Conservation (phyloP, 2,329 filamentous ascomycete genomes). For the Fusarium penzigii region DNA sequence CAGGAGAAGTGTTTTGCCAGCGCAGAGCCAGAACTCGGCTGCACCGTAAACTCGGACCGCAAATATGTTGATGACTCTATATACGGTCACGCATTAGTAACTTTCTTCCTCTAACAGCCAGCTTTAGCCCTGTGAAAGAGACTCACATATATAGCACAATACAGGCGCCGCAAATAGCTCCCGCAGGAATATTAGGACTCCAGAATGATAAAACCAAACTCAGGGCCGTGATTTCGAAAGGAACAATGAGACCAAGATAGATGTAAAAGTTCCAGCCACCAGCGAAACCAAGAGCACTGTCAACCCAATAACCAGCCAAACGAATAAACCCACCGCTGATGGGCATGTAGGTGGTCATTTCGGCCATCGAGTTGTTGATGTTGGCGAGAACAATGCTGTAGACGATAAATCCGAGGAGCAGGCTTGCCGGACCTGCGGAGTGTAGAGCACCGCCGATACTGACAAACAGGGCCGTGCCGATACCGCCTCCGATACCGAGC, state of each 20-base stretch:
- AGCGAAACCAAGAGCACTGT: conserved; percentile 59
- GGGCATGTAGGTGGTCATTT: conserved; percentile 63
- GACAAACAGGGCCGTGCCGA: conserved; percentile 58
- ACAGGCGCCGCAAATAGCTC: conserved; percentile 57
- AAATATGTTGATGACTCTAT: conserved; percentile 55
- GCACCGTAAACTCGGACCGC: conserved; percentile 66
- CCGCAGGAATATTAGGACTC: conserved; percentile 55
- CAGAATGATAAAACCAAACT: conserved; percentile 41
- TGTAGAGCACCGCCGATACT: conserved; percentile 55
- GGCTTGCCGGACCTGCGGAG: conserved; percentile 41
- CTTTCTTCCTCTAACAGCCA: too few relatives aligned
- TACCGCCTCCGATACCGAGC: conserved; percentile 54
- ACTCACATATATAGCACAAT: conserved; percentile 57
- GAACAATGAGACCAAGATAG: conserved; percentile 39
- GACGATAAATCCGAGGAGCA: conserved; percentile 57
- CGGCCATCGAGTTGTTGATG: conserved; percentile 63
- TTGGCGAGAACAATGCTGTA: conserved; percentile 55
- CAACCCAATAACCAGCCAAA: conserved; percentile 63
- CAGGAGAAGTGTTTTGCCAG: conserved; percentile 64
- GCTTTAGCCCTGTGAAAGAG: too few relatives aligned
- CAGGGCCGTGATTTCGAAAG: conserved; percentile 40
- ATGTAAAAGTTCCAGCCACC: conserved; percentile 42
- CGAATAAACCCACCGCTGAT: conserved; percentile 62
- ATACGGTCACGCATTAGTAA: too few relatives aligned
- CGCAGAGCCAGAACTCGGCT: conserved; percentile 67